phyloP scores from a whole-genome alignment of 2,329 filamentous ascomycete species.

The Trichoderma koningiopsis region DNA sequence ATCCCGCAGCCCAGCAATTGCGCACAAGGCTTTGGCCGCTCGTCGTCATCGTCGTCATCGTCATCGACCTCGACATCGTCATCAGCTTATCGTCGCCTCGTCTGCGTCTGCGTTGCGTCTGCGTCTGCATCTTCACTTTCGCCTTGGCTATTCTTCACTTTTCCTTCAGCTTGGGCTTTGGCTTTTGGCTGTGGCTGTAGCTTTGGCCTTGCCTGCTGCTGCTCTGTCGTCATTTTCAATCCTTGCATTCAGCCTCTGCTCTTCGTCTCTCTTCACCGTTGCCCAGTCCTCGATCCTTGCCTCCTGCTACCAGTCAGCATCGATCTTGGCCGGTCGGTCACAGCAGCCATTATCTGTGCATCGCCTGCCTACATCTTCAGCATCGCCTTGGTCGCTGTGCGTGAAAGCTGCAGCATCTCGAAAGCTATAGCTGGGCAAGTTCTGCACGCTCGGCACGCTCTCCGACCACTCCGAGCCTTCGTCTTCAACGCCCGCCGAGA shows the following conservation, averaged over 20 bases:
- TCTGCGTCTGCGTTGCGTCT: not conserved
- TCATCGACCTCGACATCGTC: slow-evolving; percentile 21
- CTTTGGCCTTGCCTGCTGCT: not conserved
- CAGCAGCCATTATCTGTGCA: slow-evolving; percentile 2
- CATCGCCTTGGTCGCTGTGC: not conserved
- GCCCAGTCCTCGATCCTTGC: not conserved
- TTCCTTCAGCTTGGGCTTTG: not conserved
- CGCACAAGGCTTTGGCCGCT: not conserved
- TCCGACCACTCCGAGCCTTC: slow-evolving; percentile 16
- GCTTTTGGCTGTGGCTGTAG: not conserved
- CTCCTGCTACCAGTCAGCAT: not conserved
- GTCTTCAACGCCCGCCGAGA: not conserved
- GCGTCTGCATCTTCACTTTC: not conserved
- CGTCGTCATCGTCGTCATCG: slow-evolving; percentile 22
- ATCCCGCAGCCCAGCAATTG: slow-evolving; percentile 17
- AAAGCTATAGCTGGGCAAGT: not conserved
- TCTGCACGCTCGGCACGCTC: not conserved
- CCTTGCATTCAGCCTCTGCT: not conserved
- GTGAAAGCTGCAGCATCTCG: not conserved
- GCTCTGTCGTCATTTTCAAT: not conserved
- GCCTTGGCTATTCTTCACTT: not conserved
- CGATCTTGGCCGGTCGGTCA: not conserved
- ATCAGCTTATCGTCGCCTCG: slow-evolving; percentile 20
- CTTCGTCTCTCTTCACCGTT: not conserved
- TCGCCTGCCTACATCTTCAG: not conserved